These are phyloP conservation scores for Cryptococcus sp. DNA, from an alignment of 1,284 basidiomycete genomes.

Conservation along the genomic window DNA sequence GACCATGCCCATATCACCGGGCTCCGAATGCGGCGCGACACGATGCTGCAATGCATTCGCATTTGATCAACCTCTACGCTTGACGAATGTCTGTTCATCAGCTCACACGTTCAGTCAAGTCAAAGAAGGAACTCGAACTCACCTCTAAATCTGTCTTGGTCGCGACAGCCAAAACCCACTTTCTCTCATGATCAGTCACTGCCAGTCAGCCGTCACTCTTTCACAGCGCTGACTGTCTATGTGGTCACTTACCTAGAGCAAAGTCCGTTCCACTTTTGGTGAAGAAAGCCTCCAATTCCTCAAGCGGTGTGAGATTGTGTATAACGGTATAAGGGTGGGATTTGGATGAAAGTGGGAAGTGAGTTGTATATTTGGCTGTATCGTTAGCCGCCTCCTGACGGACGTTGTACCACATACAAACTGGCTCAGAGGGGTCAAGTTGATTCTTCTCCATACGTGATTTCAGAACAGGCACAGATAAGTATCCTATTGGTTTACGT, in stretches of 20 bases:
- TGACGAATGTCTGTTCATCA: background rate
- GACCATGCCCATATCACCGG: too few relatives aligned
- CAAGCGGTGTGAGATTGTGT: slow-evolving; percentile 69
- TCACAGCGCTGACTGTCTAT: too few relatives aligned
- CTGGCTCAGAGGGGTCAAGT: slow-evolving; percentile 54
- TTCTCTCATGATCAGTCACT: slow-evolving; percentile 77
- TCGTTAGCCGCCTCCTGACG: background rate
- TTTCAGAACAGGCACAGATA: slow-evolving; percentile 71
- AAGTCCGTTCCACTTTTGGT: slow-evolving; percentile 58
- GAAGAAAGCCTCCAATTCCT: slow-evolving; percentile 72
- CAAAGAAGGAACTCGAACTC: slow-evolving; percentile 8
- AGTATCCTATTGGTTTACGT: slow-evolving; percentile 72
- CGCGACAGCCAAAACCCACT: slow-evolving; percentile 80
- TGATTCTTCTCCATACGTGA: slow-evolving; percentile 67
- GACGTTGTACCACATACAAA: slow-evolving; percentile 51
- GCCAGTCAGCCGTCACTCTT: background rate
- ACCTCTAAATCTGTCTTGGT: slow-evolving; percentile 74
- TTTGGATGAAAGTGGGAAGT: slow-evolving; percentile 63
- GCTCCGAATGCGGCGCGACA: too few relatives aligned
- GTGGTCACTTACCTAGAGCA: slow-evolving; percentile 60
- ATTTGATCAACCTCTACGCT: background rate
- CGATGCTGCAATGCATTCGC: too few relatives aligned
- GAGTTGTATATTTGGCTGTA: slow-evolving; percentile 63
- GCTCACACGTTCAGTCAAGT: background rate
- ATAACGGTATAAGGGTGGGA: slow-evolving; percentile 65